Conservation (phyloP, 495 filamentous ascomycete species). For the Acidiella bohemica region DNA sequence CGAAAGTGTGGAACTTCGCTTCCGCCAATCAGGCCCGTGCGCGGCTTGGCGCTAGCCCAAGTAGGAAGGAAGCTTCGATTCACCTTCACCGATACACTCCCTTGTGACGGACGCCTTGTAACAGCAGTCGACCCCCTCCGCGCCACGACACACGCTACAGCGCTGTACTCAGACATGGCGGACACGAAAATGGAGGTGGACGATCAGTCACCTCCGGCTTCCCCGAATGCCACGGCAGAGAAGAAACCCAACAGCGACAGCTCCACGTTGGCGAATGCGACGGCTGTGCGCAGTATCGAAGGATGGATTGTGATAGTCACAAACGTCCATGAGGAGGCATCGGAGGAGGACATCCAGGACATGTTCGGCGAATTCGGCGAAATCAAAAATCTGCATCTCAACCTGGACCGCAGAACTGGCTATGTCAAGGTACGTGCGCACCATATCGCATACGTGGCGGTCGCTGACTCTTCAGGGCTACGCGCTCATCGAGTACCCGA, state of each 20-base stretch:
- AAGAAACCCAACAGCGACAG: constrained; percentile 46
- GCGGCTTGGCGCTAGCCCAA: too few relatives aligned
- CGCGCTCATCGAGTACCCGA: constrained; percentile 85
- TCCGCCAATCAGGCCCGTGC: too few relatives aligned
- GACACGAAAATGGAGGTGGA: constrained; percentile 70
- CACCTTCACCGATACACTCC: too few relatives aligned
- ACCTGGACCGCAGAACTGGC: constrained; percentile 85
- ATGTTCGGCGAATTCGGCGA: constrained; percentile 92
- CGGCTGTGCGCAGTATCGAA: constrained; percentile 93
- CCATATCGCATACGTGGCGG: background rate
- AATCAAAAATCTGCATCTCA: constrained; percentile 94
- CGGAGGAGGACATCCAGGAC: constrained; percentile 89
- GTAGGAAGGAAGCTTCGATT: too few relatives aligned
- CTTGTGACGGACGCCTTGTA: too few relatives aligned
- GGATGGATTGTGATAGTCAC: constrained; percentile 97
- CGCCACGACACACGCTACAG: too few relatives aligned
- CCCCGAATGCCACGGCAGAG: constrained; percentile 27
- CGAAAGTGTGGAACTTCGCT: too few relatives aligned
- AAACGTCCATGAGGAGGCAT: constrained; percentile 95
- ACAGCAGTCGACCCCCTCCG: too few relatives aligned
- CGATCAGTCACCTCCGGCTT: constrained; percentile 11
- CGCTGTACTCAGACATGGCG: too few relatives aligned
- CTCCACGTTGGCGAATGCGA: constrained; percentile 64
- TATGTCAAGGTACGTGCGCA: constrained; percentile 74
- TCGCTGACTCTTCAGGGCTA: constrained; percentile 53